phyloP scores from a whole-genome alignment of 2,329 filamentous ascomycete species.

The Boeremia lycopersici region DNA sequence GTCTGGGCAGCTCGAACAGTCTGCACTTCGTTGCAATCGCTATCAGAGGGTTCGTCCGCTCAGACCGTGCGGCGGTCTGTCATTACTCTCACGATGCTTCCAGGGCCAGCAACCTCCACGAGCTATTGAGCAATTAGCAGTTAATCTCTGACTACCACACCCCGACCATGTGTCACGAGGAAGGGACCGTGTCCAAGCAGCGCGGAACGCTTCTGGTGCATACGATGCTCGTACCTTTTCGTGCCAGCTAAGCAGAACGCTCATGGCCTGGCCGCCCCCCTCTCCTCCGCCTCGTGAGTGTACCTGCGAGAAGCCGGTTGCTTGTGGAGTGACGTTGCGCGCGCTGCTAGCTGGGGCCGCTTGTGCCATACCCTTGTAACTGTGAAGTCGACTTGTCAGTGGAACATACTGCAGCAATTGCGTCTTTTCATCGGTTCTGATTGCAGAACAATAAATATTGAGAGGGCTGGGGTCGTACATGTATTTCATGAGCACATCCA shows the following conservation, averaged over 20 bases:
- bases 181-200: not conserved
- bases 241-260: constrained; percentile 96
- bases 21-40: not conserved
- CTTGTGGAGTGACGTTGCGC: constrained; percentile 69
- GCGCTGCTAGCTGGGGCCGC: constrained; percentile 36
- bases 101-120: constrained; percentile 88
- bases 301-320: constrained; percentile 88
- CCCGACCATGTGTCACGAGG: not conserved
- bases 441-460: not conserved
- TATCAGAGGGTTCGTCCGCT: constrained; percentile 10
- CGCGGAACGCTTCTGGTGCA: not conserved
- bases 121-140: constrained; percentile 54
- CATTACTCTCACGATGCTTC: constrained; percentile 91
- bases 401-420: not conserved
- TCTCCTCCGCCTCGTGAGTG: constrained; percentile 63
- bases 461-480: constrained; percentile 67
- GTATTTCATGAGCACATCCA: constrained; percentile 98
- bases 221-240: constrained; percentile 69
- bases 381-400: constrained; percentile 44
- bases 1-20: constrained; percentile 5
- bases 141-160: not conserved
- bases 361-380: constrained; percentile 85
- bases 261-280: constrained; percentile 87
- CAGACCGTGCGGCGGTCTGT: constrained; percentile 92
- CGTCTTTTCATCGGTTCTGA: not conserved